Conservation (phyloP, 495 filamentous ascomycete genomes). For the Aspergillus leporis region DNA sequence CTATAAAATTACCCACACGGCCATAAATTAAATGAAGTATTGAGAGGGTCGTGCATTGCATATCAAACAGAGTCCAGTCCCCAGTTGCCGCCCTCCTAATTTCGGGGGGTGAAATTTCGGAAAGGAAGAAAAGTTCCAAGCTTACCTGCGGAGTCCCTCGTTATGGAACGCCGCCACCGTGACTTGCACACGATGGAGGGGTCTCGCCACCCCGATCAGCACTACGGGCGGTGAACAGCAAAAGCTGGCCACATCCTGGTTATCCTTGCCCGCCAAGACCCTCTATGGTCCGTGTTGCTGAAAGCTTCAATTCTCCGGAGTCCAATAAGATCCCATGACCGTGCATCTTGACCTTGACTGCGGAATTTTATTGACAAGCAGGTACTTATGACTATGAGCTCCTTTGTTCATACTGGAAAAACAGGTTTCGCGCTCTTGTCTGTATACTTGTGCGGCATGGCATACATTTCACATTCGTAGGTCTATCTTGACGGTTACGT, state of each 20-base stretch:
- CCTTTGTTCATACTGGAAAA: not conserved
- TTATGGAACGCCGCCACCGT: not conserved
- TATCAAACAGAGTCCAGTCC: no score
- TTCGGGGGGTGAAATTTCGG: no score
- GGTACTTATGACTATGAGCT: not conserved
- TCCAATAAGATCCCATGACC: not conserved
- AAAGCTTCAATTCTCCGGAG: not conserved
- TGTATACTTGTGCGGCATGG: not conserved
- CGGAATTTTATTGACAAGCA: not conserved
- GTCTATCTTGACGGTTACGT: not conserved
- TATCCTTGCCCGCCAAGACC: not conserved
- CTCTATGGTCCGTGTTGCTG: not conserved
- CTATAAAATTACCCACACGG: no score
- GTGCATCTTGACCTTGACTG: not conserved
- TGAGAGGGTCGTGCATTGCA: no score
- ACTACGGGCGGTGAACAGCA: conserved; percentile 11
- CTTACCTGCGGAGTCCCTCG: no score
- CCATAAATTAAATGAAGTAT: no score
- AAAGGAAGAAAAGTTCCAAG: no score
- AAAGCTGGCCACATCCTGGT: not conserved
- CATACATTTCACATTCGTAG: not conserved
- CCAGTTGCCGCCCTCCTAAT: no score
- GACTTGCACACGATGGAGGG: not conserved
- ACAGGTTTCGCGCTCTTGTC: not conserved
- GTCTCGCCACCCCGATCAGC: conserved; percentile 11